Base-by-base conservation (phyloP, 1,284 basidiomycete genomes). In the Malassezia obtusa region DNA sequence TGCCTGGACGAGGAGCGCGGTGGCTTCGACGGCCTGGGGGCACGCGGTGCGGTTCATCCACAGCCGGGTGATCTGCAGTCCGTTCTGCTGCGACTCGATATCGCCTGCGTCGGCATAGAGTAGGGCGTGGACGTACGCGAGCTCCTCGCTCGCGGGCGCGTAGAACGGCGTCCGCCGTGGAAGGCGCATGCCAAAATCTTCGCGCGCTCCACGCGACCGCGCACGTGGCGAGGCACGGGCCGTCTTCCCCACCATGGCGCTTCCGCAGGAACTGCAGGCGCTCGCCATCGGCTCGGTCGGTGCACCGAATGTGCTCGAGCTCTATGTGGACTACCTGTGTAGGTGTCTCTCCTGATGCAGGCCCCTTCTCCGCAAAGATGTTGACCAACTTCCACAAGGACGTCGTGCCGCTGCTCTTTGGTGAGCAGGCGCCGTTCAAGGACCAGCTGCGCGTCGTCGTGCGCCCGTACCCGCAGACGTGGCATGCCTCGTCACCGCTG, bases 281-380 rank as follows among this genome's bases (percentile, higher is more conserved):
- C 79, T 88, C 44, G 76, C 85, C 44, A 79, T 91, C 61, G 91
- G 90, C 31, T 74, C 72, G 21, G 75, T 77, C 40, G 75, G 80
- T 30, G 81, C 88, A 0, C 83, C 84, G 0, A 87, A 94, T 68
- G 87, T 85, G 1, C 79, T 95, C 51, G 89, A 92, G 58, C 77
- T 90, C 50, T 89, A 86, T 73, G 73, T 43, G 7, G 40, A 43
- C 40, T 43, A 43, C 40, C 40, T 43, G 4, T 78, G 45, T 22
- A 49, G 33, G 36, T 48, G 39, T 14, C 8, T 8, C 31, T 45
- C 24, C 39, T 41, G 8, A 49, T 6, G 15, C 88, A 63, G 91
- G 89, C 71, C 89, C 89, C 0, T 91, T 81, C 79, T 76, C 74
- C 3, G 73, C 67, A 40, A 78, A 77, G 62, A 76, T 77, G 48